Base-by-base conservation (phyloP, 1,139 yeast genomes). In the Saccharomyces hybrid region DNA sequence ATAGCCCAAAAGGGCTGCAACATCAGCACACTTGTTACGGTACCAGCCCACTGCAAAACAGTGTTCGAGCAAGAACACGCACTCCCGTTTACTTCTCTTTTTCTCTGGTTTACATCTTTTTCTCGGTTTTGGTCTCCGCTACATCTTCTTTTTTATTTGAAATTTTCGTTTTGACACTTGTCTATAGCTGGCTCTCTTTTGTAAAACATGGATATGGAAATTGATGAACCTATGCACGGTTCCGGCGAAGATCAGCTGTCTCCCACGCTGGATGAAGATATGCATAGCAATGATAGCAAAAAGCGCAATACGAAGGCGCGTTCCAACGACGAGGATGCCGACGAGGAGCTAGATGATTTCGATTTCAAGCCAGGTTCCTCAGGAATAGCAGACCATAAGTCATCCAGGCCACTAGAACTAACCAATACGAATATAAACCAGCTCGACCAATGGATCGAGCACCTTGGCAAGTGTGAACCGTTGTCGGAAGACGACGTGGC, bases 391-490 rank as follows among this genome's bases (percentile, higher is more conserved):
- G 72, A 62, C 62, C 71, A 64, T 63, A 71, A 63, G 54, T 73
- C 76, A 5, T 65, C 71, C 16, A 58, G 66, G 47, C 76, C 77
- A 0, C 54, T 66, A 32, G 74, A 71, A 57, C 60, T 74, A 46
- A 70, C 71, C 24, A 55, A 65, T 5, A 62, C 70, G 29, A 72
- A 74, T 54, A 78, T 85, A 57, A 78, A 79, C 62, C 91, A 88
- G 66, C 78, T 90, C 65, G 99, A 93, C 69, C 82, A 80, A 60
- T 90, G 97, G 96, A 87, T 90, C 64, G 93, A 83, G 62, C 84
- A 81, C 66, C 76, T 90, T 60, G 75, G 83, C 58, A 77, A 83
- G 60, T 90, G 97, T 72, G 88, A 88, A 71, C 91, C 93, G 26
- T 77, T 90, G 58, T 75, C 83, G 47, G 96, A 90, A 71, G 82